Percentiles rank a stretch among this genome's conserved stretches.
Evolutionary conservation across 257 asterid species (phyloP).

Genomic region (Misopates orontium): DNA sequence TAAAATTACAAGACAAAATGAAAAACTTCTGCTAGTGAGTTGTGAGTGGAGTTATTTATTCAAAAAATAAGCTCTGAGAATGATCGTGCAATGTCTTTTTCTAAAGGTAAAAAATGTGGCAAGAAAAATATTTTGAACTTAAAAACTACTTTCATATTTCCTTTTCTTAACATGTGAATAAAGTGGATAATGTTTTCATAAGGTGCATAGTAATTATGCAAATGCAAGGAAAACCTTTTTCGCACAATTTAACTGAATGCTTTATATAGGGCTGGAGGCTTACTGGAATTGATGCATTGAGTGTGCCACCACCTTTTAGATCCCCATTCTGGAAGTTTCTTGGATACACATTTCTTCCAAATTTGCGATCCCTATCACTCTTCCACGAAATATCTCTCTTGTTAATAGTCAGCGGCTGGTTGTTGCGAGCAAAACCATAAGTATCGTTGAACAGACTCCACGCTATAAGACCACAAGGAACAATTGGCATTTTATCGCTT

Average conservation of each 20-base stretch:
- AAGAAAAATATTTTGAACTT: no score
- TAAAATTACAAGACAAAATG: slow-evolving; percentile 9
- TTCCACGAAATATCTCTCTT: slow-evolving; percentile 79
- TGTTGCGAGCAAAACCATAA: slow-evolving; percentile 51
- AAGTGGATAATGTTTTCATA: no score
- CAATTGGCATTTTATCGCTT: slow-evolving; percentile 44
- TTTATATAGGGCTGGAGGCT: slow-evolving; percentile 33
- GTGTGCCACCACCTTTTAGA: slow-evolving; percentile 63
- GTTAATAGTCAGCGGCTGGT: slow-evolving; percentile 51
- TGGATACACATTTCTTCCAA: slow-evolving; percentile 75
- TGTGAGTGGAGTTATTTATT: no score
- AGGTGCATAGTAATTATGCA: no score
- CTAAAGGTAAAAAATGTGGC: no score
- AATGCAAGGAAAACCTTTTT: no score
- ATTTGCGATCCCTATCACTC: slow-evolving; percentile 91
- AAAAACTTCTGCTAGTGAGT: slow-evolving; percentile 8
- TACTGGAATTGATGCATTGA: slow-evolving; percentile 54
- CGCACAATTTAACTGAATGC: not conserved
- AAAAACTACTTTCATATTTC: no score
- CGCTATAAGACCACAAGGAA: slow-evolving; percentile 93
- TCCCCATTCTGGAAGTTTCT: slow-evolving; percentile 72
- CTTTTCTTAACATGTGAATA: no score
- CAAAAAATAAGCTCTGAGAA: no score
- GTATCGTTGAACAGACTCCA: slow-evolving; percentile 84
- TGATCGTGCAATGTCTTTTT: no score